Percentiles rank a stretch among this genome's conserved stretches.
Conservation (phyloP, 345 rosid species). For the Punica granatum region DNA sequence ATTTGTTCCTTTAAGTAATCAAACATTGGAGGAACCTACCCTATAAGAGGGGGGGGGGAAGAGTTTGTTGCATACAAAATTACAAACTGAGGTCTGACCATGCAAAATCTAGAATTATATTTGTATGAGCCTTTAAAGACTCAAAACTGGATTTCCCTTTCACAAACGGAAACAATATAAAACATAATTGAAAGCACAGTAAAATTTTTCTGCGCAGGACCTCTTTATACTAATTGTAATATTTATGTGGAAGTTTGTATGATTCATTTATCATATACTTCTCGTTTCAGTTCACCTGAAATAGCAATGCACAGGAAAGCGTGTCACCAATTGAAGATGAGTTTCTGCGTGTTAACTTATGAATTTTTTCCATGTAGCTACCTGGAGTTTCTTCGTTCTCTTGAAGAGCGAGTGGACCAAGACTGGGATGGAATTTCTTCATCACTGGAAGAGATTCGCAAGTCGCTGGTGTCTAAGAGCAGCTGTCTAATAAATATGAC, state of each 20-base stretch:
- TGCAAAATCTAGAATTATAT: background rate
- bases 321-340: background rate
- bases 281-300: background rate
- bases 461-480: conserved; percentile 62
- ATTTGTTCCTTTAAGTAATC: conserved; percentile 2
- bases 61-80: background rate
- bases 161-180: background rate
- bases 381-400: conserved; percentile 65
- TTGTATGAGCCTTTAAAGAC: background rate
- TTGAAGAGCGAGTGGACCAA: conserved; percentile 78
- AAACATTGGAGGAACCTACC: background rate
- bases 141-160: background rate
- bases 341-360: background rate
- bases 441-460: conserved; percentile 82
- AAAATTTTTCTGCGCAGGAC: background rate
- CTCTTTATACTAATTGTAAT: background rate
- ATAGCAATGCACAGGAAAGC: background rate
- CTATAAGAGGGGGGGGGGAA: background rate
- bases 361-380: conserved; percentile 37
- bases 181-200: background rate
- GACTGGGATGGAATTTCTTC: conserved; percentile 87
- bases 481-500: conserved; percentile 86
- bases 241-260: background rate
- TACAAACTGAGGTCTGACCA: background rate
- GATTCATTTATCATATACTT: background rate